Evolutionary conservation across 1,139 yeast genomes (phyloP).

Genomic region (Nakaseomyces delphensis): DNA sequence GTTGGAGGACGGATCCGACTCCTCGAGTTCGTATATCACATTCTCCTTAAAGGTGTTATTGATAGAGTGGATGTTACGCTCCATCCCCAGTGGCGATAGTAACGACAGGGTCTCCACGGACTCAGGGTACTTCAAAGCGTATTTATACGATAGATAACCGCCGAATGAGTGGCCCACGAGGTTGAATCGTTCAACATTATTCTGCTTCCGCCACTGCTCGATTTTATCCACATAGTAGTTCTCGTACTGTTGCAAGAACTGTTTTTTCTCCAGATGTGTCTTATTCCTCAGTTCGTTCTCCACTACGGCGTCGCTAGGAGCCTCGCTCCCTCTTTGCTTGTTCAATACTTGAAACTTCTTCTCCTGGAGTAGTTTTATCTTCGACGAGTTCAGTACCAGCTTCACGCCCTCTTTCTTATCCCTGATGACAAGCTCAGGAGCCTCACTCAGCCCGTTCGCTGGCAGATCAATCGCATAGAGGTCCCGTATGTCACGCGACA

Average conservation of each 20-base stretch:
- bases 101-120: conserved; percentile 58
- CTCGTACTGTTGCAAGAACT: conserved; percentile 39
- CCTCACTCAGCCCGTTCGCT: conserved; percentile 54
- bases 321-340: not conserved
- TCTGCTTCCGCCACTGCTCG: conserved; percentile 70
- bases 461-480: conserved; percentile 75
- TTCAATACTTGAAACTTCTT: conserved; percentile 11
- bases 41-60: conserved; percentile 34
- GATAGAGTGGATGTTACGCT: conserved; percentile 56
- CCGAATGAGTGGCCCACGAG: conserved; percentile 91
- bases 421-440: conserved; percentile 17
- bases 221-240: conserved; percentile 69
- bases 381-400: conserved; percentile 7
- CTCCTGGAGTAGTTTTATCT: conserved; percentile 7
- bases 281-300: conserved; percentile 12
- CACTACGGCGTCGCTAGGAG: conserved; percentile 30
- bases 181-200: conserved; percentile 52
- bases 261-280: conserved; percentile 6
- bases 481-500: conserved; percentile 38
- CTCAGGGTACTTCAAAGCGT: conserved; percentile 65
- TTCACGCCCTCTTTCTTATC: conserved; percentile 14
- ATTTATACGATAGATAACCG: conserved; percentile 74
- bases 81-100: conserved; percentile 88
- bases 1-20: conserved; percentile 21
- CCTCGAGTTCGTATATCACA: conserved; percentile 13